Evolutionary conservation across 371 early-diverging fungal species (phyloP).

Genomic region (Nematocida major): DNA sequence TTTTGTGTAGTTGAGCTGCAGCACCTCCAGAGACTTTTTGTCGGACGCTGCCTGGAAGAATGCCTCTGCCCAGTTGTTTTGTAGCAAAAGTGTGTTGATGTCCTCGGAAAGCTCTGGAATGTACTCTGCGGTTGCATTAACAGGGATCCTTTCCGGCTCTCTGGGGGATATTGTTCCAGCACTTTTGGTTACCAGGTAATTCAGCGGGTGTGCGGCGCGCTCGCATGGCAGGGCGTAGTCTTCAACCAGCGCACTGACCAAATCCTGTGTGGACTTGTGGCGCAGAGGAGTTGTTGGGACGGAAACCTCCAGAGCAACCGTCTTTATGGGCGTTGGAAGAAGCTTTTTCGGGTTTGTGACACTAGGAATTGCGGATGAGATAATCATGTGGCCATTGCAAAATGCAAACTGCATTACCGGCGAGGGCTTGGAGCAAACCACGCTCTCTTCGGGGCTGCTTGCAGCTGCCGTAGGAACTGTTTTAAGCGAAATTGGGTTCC

Average conservation of each 20-base stretch:
- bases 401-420: not conserved
- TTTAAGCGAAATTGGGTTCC: not conserved
- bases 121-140: not conserved
- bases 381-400: not conserved
- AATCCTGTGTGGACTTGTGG: not conserved
- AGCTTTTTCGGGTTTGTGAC: not conserved
- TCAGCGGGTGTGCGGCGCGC: not conserved
- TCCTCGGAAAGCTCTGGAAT: not conserved
- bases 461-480: not conserved
- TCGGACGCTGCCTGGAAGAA: not conserved
- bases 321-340: not conserved
- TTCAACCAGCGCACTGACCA: not conserved
- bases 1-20: not conserved
- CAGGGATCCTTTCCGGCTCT: not conserved
- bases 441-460: too few species aligned
- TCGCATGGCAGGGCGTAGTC: not conserved
- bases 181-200: not conserved
- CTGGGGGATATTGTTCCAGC: not conserved
- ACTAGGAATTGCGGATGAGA: not conserved
- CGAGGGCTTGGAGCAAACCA: not conserved
- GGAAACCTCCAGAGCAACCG: not conserved
- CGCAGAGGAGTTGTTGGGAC: not conserved
- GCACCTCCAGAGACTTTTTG: not conserved
- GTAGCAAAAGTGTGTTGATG: not conserved
- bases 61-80: conserved; percentile 31